Evolutionary conservation across 495 filamentous ascomycete species (phyloP), one percentile per base, ranked within the genome.

Genomic region (Aspergillus affinis): DNA sequence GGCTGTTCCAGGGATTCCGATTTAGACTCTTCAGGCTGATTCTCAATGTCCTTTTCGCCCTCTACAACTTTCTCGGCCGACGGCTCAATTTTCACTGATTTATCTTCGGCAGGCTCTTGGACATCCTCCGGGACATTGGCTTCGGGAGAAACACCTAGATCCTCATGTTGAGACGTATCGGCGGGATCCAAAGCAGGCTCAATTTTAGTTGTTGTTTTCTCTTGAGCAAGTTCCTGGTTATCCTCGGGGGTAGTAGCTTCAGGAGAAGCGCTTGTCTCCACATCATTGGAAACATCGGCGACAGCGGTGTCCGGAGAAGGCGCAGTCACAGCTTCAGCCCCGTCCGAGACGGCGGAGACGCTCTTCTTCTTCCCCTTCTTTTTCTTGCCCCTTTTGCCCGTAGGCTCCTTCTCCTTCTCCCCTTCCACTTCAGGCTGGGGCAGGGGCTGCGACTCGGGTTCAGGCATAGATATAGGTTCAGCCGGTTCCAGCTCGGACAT

Each of bases 391-490:
- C 53, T 66, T 41, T 75, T 72, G 32, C 63, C 65, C 45, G 63
- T 70, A 55, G 73, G 69, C 48, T 70, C 71, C n/a, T 61, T 59
- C 48, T 70, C 71, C 19, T 60, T 59, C 32, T 49, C 21, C n/a
- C 54, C 60, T 55, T 32, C 60, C 49, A 48, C 61, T 49, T 62
- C 61, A 47, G 51, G 32, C 32, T 60, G 55, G 29, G 50, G 55
- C 30, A 45, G 9, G 1, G 20, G 47, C 8, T 30, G 20, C 10
- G 47, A 15, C 23, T 58, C 41, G 7, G 17, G 19, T 62, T 54
- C 10, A 80, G 70, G 59, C 88, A 90, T 0, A 87, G 86, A 62
- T 86, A 88, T 87, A 90, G 36, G 20, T 44, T 54, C 52, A 21
- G 13, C 36, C 12, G 36, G 10, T 41, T 41, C 15, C 13, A 2